Evolutionary conservation across 306 rosid species (phyloP).

Genomic region (Psophocarpus tetragonolobus): DNA sequence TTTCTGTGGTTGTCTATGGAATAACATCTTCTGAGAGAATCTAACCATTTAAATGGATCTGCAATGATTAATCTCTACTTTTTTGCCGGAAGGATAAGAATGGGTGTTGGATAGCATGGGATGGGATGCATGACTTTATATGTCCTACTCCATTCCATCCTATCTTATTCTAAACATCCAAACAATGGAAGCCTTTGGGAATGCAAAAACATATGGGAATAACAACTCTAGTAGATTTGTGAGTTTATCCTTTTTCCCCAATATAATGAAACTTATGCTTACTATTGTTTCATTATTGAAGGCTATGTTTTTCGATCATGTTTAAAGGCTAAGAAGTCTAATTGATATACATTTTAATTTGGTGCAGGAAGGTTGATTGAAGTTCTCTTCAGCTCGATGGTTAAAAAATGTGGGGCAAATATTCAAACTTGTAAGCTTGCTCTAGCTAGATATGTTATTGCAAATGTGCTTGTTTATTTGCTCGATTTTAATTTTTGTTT

Average conservation of each 20-base stretch:
- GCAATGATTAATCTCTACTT: too few species aligned
- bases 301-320: slow-evolving; percentile 18
- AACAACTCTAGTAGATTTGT: slow-evolving; percentile 91
- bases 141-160: background rate
- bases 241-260: slow-evolving; percentile 44
- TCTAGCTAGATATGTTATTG: slow-evolving; percentile 27
- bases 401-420: slow-evolving; percentile 75
- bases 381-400: slow-evolving; percentile 65
- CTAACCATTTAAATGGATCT: too few species aligned
- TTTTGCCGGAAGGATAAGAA: background rate
- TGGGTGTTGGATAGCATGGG: background rate
- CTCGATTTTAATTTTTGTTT: slow-evolving; percentile 17
- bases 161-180: background rate
- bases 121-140: background rate
- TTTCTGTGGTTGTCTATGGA: too few species aligned
- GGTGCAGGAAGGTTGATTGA: slow-evolving; percentile 84
- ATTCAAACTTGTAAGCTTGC: slow-evolving; percentile 80
- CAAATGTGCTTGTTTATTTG: slow-evolving; percentile 23
- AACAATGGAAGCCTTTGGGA: slow-evolving; percentile 77
- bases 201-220: slow-evolving; percentile 76
- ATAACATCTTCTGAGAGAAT: too few species aligned
- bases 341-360: slow-evolving; percentile 34
- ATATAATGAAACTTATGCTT: slow-evolving; percentile 7
- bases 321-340: slow-evolving; percentile 24
- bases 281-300: slow-evolving; percentile 30